phyloP scores from a whole-genome alignment of 495 filamentous ascomycete species.

The Bacidia gigantensis region DNA sequence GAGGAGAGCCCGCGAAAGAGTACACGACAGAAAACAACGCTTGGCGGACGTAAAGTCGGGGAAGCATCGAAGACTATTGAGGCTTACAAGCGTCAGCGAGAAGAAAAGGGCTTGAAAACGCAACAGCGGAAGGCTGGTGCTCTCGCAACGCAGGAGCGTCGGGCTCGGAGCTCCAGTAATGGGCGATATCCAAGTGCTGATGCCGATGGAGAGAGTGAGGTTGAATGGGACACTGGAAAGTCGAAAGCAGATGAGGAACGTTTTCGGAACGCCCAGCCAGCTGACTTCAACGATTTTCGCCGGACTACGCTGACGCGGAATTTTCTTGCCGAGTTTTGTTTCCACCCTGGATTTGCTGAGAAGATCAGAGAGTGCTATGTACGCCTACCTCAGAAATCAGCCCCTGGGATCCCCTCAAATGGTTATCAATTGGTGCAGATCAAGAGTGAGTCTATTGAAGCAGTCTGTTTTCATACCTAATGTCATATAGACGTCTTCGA shows the following conservation, averaged over 20 bases:
- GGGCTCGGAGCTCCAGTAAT: conserved; percentile 30
- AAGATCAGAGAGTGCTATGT: conserved; percentile 66
- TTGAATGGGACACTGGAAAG: conserved; percentile 48
- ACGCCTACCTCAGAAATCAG: conserved; percentile 58
- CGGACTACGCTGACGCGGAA: conserved; percentile 65
- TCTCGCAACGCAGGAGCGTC: conserved; percentile 45
- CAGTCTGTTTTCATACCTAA: conserved; percentile 22
- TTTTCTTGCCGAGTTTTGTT: conserved; percentile 75
- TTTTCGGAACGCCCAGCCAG: conserved; percentile 44
- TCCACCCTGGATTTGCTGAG: conserved; percentile 76
- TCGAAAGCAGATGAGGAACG: conserved; percentile 23
- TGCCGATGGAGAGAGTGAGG: conserved; percentile 66
- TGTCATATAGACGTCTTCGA: conserved; percentile 42
- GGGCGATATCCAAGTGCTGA: conserved; percentile 45
- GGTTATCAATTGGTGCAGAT: conserved; percentile 78
- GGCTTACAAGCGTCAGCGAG: conserved; percentile 68
- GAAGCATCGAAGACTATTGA: conserved; percentile 66
- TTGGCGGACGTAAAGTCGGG: conserved; percentile 65
- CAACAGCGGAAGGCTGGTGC: conserved; percentile 57
- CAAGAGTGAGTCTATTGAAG: conserved; percentile 44
- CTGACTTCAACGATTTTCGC: conserved; percentile 68
- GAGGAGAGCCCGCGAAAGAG: conserved; percentile 67
- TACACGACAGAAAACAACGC: conserved; percentile 63
- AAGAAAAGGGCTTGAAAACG: conserved; percentile 58
- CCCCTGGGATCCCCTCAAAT: conserved; percentile 27